Conservation (phyloP, 2,329 filamentous ascomycete species). For the Cladosporium sp. region DNA sequence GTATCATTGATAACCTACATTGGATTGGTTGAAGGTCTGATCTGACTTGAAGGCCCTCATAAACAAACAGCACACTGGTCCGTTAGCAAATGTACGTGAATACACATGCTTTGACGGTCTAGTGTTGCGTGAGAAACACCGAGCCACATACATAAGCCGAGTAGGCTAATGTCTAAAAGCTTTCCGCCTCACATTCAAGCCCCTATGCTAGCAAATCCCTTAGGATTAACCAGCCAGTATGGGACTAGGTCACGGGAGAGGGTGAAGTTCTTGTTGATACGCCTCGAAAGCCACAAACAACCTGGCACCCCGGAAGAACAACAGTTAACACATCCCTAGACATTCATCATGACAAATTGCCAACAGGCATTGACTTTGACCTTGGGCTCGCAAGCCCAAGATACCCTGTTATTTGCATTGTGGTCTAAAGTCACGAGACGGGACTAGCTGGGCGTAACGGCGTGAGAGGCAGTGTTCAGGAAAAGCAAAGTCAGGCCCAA, state of each 20-base stretch:
- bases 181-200: background rate
- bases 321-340: background rate
- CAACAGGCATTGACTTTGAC: background rate
- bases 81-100: background rate
- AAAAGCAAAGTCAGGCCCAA: background rate
- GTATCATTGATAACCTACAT: background rate
- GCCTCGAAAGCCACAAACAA: background rate
- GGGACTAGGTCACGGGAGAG: background rate
- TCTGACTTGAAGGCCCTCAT: background rate
- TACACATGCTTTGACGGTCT: too few species aligned
- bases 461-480: background rate
- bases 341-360: background rate
- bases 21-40: background rate
- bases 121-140: background rate
- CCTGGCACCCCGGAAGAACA: background rate
- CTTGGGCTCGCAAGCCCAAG: background rate
- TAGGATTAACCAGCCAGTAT: background rate
- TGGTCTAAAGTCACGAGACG: background rate
- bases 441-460: background rate
- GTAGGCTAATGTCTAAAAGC: background rate
- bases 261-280: background rate
- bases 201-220: background rate
- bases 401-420: background rate
- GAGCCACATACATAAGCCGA: background rate
- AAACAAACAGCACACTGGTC: background rate